A percentile compares a stretch with the other conserved stretches of the same genome.
These are phyloP conservation scores for Claviceps africana DNA, from an alignment of 2,329 filamentous ascomycete species.

Conservation along the genomic window DNA sequence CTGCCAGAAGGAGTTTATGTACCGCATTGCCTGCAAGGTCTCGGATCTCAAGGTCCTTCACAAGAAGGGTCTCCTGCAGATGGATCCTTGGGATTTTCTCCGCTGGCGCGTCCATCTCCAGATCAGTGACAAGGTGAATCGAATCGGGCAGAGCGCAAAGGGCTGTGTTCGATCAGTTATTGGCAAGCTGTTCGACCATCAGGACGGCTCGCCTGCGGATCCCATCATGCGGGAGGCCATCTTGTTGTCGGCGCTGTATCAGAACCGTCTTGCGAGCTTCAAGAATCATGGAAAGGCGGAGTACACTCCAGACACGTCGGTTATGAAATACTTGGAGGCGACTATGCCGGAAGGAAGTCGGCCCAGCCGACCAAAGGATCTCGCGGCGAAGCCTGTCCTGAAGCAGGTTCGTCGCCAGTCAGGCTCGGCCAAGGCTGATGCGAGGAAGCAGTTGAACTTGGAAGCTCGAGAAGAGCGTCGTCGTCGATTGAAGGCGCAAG, in stretches of 20 bases:
- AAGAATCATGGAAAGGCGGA: neutral
- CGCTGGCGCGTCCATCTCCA: constrained; percentile 19
- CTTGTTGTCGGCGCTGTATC: constrained; percentile 14
- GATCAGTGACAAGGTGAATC: constrained; percentile 5
- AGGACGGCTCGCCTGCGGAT: constrained; percentile 11
- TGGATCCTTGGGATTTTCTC: constrained; percentile 25
- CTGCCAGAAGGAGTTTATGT: constrained; percentile 22
- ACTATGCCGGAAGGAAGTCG: neutral
- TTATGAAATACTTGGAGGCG: neutral
- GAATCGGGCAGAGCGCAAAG: constrained; percentile 5
- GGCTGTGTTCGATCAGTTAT: constrained; percentile 8
- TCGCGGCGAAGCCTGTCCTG: neutral
- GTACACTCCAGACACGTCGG: neutral
- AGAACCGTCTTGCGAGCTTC: constrained; percentile 11
- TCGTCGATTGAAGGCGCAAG: constrained; percentile 2
- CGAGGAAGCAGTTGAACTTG: constrained; percentile 1
- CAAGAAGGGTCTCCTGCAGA: constrained; percentile 13
- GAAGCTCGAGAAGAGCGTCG: constrained; percentile 2
- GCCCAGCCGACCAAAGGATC: neutral
- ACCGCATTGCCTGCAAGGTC: constrained; percentile 20
- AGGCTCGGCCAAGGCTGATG: neutral
- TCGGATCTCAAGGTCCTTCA: constrained; percentile 17
- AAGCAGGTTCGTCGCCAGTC: neutral
- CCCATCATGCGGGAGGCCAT: constrained; percentile 15
- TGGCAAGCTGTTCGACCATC: constrained; percentile 8